Evolutionary conservation across 306 rosid species (phyloP).

Genomic region (Phaseolus lunatus): DNA sequence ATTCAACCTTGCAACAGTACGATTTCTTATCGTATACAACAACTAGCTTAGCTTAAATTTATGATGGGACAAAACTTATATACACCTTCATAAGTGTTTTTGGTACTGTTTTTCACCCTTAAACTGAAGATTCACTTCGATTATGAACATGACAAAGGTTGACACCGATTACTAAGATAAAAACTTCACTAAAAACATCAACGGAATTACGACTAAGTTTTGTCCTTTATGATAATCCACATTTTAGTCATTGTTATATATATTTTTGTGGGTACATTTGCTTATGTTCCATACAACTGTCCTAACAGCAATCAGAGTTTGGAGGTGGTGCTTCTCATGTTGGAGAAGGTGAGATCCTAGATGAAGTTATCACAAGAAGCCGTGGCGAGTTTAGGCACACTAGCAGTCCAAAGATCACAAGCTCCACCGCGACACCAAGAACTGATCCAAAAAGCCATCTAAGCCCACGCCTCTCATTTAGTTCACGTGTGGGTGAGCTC

Average conservation of each 20-base stretch:
- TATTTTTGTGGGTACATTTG: slow-evolving; percentile 5
- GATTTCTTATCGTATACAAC: slow-evolving; percentile 27
- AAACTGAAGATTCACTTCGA: not conserved
- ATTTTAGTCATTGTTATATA: slow-evolving; percentile 4
- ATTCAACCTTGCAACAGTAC: slow-evolving; percentile 76
- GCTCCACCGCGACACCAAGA: slow-evolving; percentile 78
- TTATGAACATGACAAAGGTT: not conserved
- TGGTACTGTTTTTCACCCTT: not conserved
- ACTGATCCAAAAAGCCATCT: slow-evolving; percentile 53
- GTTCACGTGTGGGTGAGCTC: slow-evolving; percentile 69
- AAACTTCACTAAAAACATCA: not conserved
- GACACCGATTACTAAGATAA: not conserved
- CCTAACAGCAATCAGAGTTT: slow-evolving; percentile 76
- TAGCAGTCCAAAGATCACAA: slow-evolving; percentile 79
- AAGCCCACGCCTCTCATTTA: slow-evolving; percentile 63
- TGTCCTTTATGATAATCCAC: not conserved
- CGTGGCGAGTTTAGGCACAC: slow-evolving; percentile 92
- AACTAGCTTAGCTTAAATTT: not conserved
- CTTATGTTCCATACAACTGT: not conserved
- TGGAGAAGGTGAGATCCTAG: slow-evolving; percentile 83
- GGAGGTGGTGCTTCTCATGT: slow-evolving; percentile 66
- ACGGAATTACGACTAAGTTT: not conserved
- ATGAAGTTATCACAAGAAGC: slow-evolving; percentile 89
- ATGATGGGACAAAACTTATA: not conserved
- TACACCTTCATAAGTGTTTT: not conserved